These are phyloP conservation scores for Clarkia xantiana DNA, from an alignment of 345 rosid species.

Conservation along the genomic window DNA sequence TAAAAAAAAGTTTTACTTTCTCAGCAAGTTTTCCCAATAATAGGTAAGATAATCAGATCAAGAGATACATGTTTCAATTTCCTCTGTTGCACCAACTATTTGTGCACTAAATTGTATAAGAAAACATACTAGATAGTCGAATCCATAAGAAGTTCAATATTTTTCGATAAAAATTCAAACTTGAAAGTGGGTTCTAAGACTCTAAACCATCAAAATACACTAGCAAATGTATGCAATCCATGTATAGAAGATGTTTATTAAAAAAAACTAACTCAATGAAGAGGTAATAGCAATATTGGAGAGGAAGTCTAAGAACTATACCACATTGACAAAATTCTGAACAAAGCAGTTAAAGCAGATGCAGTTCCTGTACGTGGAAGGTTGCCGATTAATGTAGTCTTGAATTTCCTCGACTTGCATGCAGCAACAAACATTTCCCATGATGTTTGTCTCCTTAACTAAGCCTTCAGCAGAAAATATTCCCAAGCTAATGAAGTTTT, in stretches of 20 bases:
- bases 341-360: constrained; percentile 62
- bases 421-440: constrained; percentile 93
- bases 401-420: constrained; percentile 49
- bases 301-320: constrained; percentile 13
- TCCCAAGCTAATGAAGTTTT: background rate
- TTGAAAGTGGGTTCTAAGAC: too few relatives aligned
- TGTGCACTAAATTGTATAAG: too few relatives aligned
- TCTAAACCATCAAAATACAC: too few relatives aligned
- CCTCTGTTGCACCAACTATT: too few relatives aligned
- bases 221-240: too few relatives aligned
- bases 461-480: too few relatives aligned
- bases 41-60: background rate
- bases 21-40: too few relatives aligned
- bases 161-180: too few relatives aligned
- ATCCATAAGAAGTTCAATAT: too few relatives aligned
- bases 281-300: background rate
- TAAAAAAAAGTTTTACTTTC: too few relatives aligned
- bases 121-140: too few relatives aligned
- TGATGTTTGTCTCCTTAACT: constrained; percentile 11
- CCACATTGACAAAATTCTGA: constrained; percentile 60
- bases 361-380: constrained; percentile 67
- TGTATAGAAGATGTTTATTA: background rate
- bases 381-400: constrained; percentile 65
- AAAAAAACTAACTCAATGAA: background rate
- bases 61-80: background rate